These are phyloP conservation scores for Sarcomyxa edulis DNA, from an alignment of 768 basidiomycete species.

Conservation along the genomic window DNA sequence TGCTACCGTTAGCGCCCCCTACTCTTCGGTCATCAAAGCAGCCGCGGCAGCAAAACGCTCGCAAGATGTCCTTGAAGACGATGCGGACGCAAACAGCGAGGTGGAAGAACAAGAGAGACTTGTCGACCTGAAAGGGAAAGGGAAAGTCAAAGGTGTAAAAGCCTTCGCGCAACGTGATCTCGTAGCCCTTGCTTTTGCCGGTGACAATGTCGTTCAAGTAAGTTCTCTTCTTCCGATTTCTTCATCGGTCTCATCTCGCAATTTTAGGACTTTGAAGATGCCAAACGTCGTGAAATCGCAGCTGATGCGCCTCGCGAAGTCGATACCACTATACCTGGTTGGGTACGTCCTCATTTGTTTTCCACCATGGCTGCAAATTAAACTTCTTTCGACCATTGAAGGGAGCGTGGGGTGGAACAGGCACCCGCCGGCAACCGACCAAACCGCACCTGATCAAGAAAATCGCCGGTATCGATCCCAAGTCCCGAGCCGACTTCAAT, in stretches of 20 bases:
- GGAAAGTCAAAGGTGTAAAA: conserved; percentile 39
- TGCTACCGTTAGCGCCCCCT: conserved; percentile 32
- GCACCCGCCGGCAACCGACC: conserved; percentile 52
- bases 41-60: conserved; percentile 41
- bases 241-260: conserved; percentile 3
- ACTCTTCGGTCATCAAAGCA: conserved; percentile 39
- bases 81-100: conserved; percentile 59
- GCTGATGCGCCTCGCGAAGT: conserved; percentile 84
- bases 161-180: conserved; percentile 90
- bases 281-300: conserved; percentile 78
- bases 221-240: conserved; percentile 13
- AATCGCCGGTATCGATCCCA: conserved; percentile 75
- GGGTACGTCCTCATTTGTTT: conserved; percentile 57
- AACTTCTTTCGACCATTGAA: conserved; percentile 25
- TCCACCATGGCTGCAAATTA: too few relatives aligned
- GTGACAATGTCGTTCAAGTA: conserved; percentile 92
- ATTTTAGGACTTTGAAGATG: conserved; percentile 75
- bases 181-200: conserved; percentile 93
- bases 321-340: conserved; percentile 90
- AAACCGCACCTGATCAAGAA: conserved; percentile 76
- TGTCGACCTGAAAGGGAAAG: conserved; percentile 36
- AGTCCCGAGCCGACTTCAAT: conserved; percentile 74
- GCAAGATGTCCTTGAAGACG: too few relatives aligned
- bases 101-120: conserved; percentile 62
- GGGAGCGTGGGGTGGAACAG: conserved; percentile 91